Evolutionary conservation across 2,329 filamentous ascomycete genomes (phyloP), one percentile per base, ranked within the genome.

Genomic region (Scopulariopsis brevicaulis): DNA sequence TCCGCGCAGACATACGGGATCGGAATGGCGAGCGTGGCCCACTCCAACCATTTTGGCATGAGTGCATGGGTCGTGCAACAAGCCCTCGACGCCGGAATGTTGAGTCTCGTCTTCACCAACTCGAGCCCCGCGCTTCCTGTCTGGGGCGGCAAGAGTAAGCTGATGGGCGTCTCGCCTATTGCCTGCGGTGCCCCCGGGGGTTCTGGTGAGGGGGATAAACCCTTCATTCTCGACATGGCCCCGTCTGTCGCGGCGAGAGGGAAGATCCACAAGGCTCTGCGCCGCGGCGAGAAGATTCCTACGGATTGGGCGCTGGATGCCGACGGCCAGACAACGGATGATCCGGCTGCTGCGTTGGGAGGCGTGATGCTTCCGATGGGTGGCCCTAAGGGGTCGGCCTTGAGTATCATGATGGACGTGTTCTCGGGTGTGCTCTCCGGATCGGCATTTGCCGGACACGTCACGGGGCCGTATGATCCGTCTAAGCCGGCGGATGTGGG

Each of bases 321-420:
- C 0, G 80, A 91, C 18, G 89, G 89, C 0, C 74, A 74, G 14
- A 77, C 72, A n/a, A 90, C 88, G 0, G 81, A 87, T 58, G 87
- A 94, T 63, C 88, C 90, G 0, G 80, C 77, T 1, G 77, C 77
- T 22, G 90, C 89, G 0, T 72, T 94, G 11, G 81, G 83, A 37
- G 89, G 89, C 1, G 87, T 92, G 3, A 93, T 94, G 89, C 72
- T 93, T 22, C 89, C 89, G 0, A 91, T 94, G 86, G 89, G 89
- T 2, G 89, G 90, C 0, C 88, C 89, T 0, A 94, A 94, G 69
- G 90, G 90, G 0, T 89, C 85, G 2, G 90, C 81, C 0, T 69
- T 94, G 48, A 75, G 87, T 0, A 82, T 94, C 58, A 93, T 91
- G 87, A 94, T 94, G 90, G 89, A 94, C 66, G 86, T 95, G 2